These are phyloP conservation scores for Cicer judaicum DNA, from an alignment of 306 rosid species.

Conservation along the genomic window DNA sequence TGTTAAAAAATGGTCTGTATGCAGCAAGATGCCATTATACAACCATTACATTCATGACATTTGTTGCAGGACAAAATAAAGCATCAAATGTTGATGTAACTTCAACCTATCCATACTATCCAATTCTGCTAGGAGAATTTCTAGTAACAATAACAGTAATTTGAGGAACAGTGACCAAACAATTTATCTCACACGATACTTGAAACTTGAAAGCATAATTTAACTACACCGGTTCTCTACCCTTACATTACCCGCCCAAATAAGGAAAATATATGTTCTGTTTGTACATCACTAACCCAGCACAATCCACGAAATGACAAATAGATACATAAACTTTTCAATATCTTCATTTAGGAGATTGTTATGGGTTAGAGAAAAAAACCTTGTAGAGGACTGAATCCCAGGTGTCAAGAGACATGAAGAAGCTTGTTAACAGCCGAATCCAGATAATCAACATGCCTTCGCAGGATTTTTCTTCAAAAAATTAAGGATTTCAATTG, in stretches of 20 bases:
- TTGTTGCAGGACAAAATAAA: constrained; percentile 16
- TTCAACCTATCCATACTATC: constrained; percentile 20
- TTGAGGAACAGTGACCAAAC: constrained; percentile 16
- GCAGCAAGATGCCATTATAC: not conserved
- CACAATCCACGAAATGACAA: constrained; percentile 32
- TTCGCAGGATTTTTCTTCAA: constrained; percentile 69
- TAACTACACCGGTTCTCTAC: constrained; percentile 16
- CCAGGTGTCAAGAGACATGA: constrained; percentile 59
- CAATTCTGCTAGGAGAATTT: not conserved
- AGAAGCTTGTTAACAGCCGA: constrained; percentile 78
- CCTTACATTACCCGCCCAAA: constrained; percentile 26
- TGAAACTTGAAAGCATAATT: not conserved
- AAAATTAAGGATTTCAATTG: constrained; percentile 59
- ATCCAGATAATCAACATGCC: constrained; percentile 78
- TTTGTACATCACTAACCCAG: constrained; percentile 7
- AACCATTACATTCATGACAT: constrained; percentile 21
- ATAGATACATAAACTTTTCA: constrained; percentile 24
- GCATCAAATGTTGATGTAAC: constrained; percentile 22
- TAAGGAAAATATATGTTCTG: constrained; percentile 1
- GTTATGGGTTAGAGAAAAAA: constrained; percentile 28
- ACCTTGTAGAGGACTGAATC: constrained; percentile 38
- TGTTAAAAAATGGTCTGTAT: not conserved
- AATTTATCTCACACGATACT: not conserved
- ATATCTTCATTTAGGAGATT: constrained; percentile 3
- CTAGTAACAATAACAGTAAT: not conserved